Conservation (phyloP, 225 moss, liverwort and hornwort genomes). For the Lunularia cruciata region DNA sequence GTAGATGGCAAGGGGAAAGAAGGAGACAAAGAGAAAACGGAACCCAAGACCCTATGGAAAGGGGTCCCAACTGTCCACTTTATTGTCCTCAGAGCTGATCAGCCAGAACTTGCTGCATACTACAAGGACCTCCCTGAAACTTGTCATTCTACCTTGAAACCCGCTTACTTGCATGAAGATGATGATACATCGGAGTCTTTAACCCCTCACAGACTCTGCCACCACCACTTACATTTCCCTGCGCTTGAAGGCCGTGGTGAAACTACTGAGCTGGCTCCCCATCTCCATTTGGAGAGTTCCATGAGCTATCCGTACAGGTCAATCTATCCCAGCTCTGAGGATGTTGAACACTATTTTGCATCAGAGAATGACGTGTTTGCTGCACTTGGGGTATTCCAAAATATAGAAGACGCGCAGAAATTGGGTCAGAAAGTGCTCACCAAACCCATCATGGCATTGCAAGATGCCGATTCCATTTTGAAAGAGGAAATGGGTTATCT, state of each 20-base stretch:
- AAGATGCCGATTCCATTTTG: constrained; percentile 30
- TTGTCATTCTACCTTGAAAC: constrained; percentile 33
- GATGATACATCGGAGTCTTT: constrained; percentile 15
- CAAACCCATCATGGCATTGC: constrained; percentile 36
- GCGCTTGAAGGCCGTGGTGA: constrained; percentile 29
- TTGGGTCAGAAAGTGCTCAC: constrained; percentile 36
- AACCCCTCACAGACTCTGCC: constrained; percentile 29
- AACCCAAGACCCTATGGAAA: constrained; percentile 50
- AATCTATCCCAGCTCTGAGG: constrained; percentile 61
- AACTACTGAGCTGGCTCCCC: constrained; percentile 29
- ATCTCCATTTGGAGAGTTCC: constrained; percentile 48
- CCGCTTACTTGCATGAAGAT: constrained; percentile 6
- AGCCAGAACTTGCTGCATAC: constrained; percentile 50
- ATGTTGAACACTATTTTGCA: constrained; percentile 52
- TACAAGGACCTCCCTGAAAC: constrained; percentile 47
- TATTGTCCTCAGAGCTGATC: constrained; percentile 49
- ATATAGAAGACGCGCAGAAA: constrained; percentile 3
- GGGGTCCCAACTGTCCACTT: constrained; percentile 50
- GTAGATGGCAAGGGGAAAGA: not conserved
- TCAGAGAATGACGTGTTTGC: constrained; percentile 45
- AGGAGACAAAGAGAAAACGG: constrained; percentile 9
- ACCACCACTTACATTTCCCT: constrained; percentile 40
- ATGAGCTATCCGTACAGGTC: constrained; percentile 69
- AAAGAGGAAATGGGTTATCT: constrained; percentile 49
- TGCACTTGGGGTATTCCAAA: constrained; percentile 39